These are phyloP conservation scores for Oryza meridionalis DNA, from an alignment of 176 grass and related monocot species.

Conservation along the genomic window DNA sequence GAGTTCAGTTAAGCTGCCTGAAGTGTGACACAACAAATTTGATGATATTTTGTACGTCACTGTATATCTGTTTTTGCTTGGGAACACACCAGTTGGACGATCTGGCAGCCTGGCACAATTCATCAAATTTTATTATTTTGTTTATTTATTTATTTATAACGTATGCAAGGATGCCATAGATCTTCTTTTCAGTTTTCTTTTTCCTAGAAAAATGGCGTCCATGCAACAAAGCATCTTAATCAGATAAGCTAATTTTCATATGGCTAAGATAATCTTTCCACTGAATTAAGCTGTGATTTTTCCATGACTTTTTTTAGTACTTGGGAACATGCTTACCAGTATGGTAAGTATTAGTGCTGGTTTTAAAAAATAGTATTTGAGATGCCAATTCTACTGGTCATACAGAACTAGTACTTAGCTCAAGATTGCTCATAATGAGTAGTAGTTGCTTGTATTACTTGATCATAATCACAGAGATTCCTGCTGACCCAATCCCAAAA, in stretches of 20 bases:
- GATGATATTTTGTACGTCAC: background rate
- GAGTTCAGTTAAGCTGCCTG: background rate
- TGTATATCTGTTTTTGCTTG: slow-evolving; percentile 28
- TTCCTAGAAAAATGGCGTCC: background rate
- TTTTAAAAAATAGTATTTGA: background rate
- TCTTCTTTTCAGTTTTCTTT: background rate
- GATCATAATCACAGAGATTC: slow-evolving; percentile 18
- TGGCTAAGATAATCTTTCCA: background rate
- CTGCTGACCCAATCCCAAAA: slow-evolving; percentile 22
- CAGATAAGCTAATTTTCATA: background rate
- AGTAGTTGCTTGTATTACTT: background rate
- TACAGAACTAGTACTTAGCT: background rate
- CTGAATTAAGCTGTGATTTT: slow-evolving; percentile 11
- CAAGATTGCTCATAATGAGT: background rate
- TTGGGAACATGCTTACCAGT: slow-evolving; percentile 3
- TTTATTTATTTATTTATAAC: too few relatives aligned
- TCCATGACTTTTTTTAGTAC: slow-evolving; percentile 9
- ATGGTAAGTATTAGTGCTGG: background rate
- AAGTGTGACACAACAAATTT: background rate
- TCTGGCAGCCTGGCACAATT: background rate
- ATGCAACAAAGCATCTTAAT: slow-evolving; percentile 6
- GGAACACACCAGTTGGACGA: background rate
- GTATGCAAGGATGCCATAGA: slow-evolving; percentile 1
- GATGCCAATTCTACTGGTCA: background rate
- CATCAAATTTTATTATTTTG: background rate